Evolutionary conservation across 2,329 filamentous ascomycete genomes (phyloP).

Genomic region (Arthrobotrys musiformis): DNA sequence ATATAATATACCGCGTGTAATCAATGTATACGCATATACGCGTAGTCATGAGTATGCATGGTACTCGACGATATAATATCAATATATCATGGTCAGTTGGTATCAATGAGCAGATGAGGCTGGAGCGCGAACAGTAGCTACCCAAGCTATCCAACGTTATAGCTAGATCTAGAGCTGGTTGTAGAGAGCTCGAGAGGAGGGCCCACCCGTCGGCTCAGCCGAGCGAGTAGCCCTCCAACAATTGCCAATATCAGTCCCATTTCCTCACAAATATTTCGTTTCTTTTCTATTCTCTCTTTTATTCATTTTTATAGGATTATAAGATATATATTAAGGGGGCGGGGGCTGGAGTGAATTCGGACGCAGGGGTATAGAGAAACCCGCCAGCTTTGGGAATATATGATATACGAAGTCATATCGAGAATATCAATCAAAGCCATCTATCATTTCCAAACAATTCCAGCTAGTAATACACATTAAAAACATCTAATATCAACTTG

Average conservation of each 20-base stretch:
- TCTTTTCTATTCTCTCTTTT: neutral
- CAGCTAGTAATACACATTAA: neutral
- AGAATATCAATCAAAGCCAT: neutral
- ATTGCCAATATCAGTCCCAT: neutral
- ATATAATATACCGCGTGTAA: no score
- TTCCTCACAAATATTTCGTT: no score
- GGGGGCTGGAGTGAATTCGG: neutral
- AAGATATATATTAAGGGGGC: no score
- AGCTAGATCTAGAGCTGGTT: no score
- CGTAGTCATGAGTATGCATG: no score
- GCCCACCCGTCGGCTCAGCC: constrained; percentile 8
- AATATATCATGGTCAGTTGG: no score
- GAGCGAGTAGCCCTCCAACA: neutral
- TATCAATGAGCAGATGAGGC: no score
- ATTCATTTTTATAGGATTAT: no score
- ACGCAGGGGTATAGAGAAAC: neutral
- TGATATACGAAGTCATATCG: neutral
- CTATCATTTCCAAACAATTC: neutral
- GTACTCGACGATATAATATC: no score
- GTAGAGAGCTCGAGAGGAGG: neutral
- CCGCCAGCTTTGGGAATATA: neutral
- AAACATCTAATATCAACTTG: neutral
- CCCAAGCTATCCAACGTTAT: no score
- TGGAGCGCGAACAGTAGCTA: no score
- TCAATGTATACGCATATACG: no score